Evolutionary conservation across 805 yeast genomes (phyloP).

Genomic region (Ogataea allantospora): DNA sequence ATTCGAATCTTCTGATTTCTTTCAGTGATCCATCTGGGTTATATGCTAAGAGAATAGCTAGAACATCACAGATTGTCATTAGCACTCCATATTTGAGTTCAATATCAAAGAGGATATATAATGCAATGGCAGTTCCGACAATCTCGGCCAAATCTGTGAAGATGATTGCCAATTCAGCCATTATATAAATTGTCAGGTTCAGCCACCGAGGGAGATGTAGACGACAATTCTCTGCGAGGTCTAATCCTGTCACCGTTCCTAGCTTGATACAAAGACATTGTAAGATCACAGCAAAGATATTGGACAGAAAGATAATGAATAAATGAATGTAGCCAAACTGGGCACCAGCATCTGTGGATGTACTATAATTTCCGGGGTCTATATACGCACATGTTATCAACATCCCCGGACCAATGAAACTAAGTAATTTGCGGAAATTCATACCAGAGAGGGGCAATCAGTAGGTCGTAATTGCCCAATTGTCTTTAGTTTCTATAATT

Average conservation of each 20-base stretch:
- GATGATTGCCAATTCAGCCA: constrained; percentile 84
- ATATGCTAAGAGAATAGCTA: constrained; percentile 75
- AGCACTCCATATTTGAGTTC: constrained; percentile 76
- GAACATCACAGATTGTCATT: constrained; percentile 77
- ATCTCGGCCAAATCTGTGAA: constrained; percentile 95
- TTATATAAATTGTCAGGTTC: constrained; percentile 58
- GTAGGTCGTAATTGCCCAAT: too few species aligned
- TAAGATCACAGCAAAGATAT: constrained; percentile 76
- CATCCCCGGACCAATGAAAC: constrained; percentile 84
- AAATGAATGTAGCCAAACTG: constrained; percentile 69
- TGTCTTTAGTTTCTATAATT: too few species aligned
- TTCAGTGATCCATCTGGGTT: constrained; percentile 73
- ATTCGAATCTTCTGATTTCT: constrained; percentile 74
- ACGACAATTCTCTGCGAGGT: constrained; percentile 82
- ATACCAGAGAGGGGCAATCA: too few species aligned
- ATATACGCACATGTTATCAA: constrained; percentile 88
- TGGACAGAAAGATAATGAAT: constrained; percentile 72
- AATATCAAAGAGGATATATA: constrained; percentile 70
- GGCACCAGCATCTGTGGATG: constrained; percentile 89
- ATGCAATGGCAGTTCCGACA: constrained; percentile 86
- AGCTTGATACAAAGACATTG: constrained; percentile 82
- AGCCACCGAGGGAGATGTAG: constrained; percentile 65
- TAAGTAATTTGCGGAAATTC: constrained; percentile 46
- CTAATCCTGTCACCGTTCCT: constrained; percentile 88
- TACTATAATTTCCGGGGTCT: constrained; percentile 92